A percentile compares a stretch with the other conserved stretches of the same genome.
phyloP scores from a whole-genome alignment of 2,329 filamentous ascomycete species.

The Botrytis pseudocinerea region DNA sequence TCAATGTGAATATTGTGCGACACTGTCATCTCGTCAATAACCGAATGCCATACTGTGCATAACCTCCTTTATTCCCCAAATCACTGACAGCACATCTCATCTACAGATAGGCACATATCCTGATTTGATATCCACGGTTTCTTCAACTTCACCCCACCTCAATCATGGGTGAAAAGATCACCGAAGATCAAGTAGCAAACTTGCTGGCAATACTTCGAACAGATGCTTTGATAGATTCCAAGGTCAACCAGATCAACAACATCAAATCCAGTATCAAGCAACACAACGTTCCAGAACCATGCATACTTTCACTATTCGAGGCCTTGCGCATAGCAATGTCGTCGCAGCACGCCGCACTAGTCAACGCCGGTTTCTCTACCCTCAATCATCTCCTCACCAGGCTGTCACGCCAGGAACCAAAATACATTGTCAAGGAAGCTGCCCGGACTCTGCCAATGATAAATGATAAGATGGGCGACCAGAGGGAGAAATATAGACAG shows the following conservation, averaged over 20 bases:
- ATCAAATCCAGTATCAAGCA: slow-evolving; percentile 92
- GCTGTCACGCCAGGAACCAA: slow-evolving; percentile 80
- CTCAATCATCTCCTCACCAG: slow-evolving; percentile 86
- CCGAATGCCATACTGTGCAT: slow-evolving; percentile 8
- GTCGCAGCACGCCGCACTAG: slow-evolving; percentile 74
- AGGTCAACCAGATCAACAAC: slow-evolving; percentile 68
- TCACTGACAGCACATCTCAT: slow-evolving; percentile 28
- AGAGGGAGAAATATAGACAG: slow-evolving; percentile 78
- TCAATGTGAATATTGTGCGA: slow-evolving; percentile 4
- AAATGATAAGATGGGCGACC: slow-evolving; percentile 82
- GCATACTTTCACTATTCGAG: slow-evolving; percentile 75
- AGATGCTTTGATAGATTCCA: slow-evolving; percentile 67
- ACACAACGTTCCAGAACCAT: slow-evolving; percentile 77
- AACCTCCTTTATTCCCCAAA: slow-evolving; percentile 10
- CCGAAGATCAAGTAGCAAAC: slow-evolving; percentile 58
- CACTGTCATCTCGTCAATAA: not conserved
- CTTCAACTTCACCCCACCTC: slow-evolving; percentile 21
- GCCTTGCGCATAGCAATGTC: slow-evolving; percentile 73
- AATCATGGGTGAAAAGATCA: slow-evolving; percentile 57
- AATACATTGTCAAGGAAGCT: slow-evolving; percentile 68
- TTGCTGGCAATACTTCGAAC: slow-evolving; percentile 55
- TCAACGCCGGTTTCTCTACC: slow-evolving; percentile 82
- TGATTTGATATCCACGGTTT: slow-evolving; percentile 24
- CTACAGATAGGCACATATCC: slow-evolving; percentile 27
- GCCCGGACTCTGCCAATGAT: slow-evolving; percentile 71